A percentile compares a stretch with the other conserved stretches of the same genome.
phyloP scores from a whole-genome alignment of 352 stramenopile species.

The Phytophthora palmivora region DNA sequence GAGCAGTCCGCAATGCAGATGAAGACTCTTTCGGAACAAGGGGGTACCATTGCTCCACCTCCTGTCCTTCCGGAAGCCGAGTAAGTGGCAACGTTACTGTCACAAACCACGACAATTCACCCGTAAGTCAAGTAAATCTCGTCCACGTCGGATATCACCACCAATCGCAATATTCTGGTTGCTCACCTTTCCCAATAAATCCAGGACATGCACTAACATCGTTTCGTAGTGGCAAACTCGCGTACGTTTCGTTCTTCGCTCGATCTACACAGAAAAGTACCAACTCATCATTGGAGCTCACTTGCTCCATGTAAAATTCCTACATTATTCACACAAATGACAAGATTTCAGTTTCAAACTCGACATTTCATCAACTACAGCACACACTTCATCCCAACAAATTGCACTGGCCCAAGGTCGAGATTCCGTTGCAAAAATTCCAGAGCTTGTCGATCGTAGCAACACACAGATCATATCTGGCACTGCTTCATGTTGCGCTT shows the following conservation, averaged over 20 bases:
- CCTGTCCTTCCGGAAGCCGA: slow-evolving; percentile 74
- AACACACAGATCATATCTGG: slow-evolving; percentile 62
- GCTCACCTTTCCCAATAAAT: slow-evolving; percentile 80
- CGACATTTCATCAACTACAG: background rate
- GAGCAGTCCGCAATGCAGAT: slow-evolving; percentile 57
- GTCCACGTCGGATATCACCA: background rate
- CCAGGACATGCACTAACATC: slow-evolving; percentile 54
- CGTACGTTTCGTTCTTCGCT: slow-evolving; percentile 54
- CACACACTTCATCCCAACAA: slow-evolving; percentile 61
- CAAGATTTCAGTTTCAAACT: background rate
- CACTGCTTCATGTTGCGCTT: slow-evolving; percentile 30
- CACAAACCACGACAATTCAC: background rate
- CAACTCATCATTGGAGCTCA: slow-evolving; percentile 69
- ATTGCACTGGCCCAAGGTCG: slow-evolving; percentile 45
- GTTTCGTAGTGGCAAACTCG: slow-evolving; percentile 49
- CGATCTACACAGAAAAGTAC: slow-evolving; percentile 77
- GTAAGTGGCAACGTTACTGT: slow-evolving; percentile 59
- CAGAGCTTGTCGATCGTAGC: slow-evolving; percentile 38
- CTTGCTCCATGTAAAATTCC: slow-evolving; percentile 79
- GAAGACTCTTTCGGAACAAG: slow-evolving; percentile 60
- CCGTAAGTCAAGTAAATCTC: background rate
- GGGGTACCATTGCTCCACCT: slow-evolving; percentile 88
- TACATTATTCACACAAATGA: slow-evolving; percentile 21
- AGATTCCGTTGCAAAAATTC: slow-evolving; percentile 54
- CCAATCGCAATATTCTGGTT: background rate